phyloP scores from a whole-genome alignment of 495 filamentous ascomycete species.

The Aspergillus hancockii region DNA sequence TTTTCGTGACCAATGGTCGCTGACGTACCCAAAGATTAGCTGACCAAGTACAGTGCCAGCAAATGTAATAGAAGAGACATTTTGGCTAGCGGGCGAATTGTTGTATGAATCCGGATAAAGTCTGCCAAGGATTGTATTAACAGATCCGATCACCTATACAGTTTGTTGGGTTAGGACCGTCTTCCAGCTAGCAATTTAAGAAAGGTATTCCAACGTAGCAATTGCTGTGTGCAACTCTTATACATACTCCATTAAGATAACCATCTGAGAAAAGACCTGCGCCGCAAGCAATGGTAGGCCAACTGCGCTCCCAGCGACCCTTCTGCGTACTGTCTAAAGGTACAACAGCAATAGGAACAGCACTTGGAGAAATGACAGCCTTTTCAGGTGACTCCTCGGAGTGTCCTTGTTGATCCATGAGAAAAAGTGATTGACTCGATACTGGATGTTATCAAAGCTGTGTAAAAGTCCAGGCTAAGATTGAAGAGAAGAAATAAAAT shows the following conservation, averaged over 20 bases:
- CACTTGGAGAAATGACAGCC: slow-evolving; percentile 12
- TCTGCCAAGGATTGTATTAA: slow-evolving; percentile 65
- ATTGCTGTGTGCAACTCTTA: background rate
- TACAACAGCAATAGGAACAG: slow-evolving; percentile 21
- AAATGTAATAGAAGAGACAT: slow-evolving; percentile 80
- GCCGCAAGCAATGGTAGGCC: slow-evolving; percentile 78
- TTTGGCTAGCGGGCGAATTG: slow-evolving; percentile 63
- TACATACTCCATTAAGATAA: slow-evolving; percentile 75
- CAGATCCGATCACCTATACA: slow-evolving; percentile 76
- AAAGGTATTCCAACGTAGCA: background rate
- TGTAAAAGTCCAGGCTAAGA: background rate
- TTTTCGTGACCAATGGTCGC: slow-evolving; percentile 82
- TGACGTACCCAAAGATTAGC: slow-evolving; percentile 77
- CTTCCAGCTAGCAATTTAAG: background rate
- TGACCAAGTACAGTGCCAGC: slow-evolving; percentile 86
- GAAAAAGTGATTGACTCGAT: background rate
- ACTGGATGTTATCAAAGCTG: background rate
- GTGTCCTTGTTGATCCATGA: slow-evolving; percentile 4
- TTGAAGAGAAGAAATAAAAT: background rate
- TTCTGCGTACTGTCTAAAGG: slow-evolving; percentile 46
- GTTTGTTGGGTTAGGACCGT: background rate
- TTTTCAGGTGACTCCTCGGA: slow-evolving; percentile 21
- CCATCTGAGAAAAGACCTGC: slow-evolving; percentile 90
- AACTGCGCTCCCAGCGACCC: slow-evolving; percentile 59
- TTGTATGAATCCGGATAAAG: slow-evolving; percentile 67